Evolutionary conservation across 2,329 filamentous ascomycete genomes (phyloP), one percentile per base, ranked within the genome.

Genomic region (Epichloe glyceriae): DNA sequence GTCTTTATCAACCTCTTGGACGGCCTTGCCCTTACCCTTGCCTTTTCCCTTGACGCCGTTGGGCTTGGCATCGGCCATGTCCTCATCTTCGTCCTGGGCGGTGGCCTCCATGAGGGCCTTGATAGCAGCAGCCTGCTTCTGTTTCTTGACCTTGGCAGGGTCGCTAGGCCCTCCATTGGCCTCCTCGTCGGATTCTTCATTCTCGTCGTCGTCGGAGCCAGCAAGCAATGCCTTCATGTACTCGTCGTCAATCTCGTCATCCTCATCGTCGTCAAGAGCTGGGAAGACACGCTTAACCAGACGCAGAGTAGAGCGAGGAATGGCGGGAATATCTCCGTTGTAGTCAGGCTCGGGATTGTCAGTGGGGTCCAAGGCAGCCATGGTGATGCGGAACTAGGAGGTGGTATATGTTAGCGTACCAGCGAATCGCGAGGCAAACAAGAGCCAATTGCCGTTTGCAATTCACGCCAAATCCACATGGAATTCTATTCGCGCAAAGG

Each of bases 281-380:
- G 71, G 67, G 60, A 79, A 69, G 56, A 80, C 80, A 64, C 83
- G 78, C 68, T 91, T 91, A 66, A 97, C 78, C 59, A 98, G 78
- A 73, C 93, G 95, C 62, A 98, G 75, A 48, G 93, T 98, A 50
- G 93, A 86, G 60, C 90, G 86, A 60, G 83, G 79, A 55, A 82
- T 70, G 52, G 71, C 68, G 60, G 79, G 79, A 53, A 79, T 69
- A 62, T 83, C 80, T 60, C 75, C 77, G 49, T 78, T 76, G 52
- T 76, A 75, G 58, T 83, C 82, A 53, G 75, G 75, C 67, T 88
- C 78, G 37, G 83, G 78, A 60, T 81, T 76, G 61, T 86, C 86
- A 62, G 81, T 88, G 52, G 93, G 93, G 67, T 98, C 91, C 67
- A 98, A 85, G 58, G 93, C 93, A 62, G 94, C 93, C 93, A 98